Evolutionary conservation across 2,329 filamentous ascomycete species (phyloP).

Genomic region (Arachnopeziza araneosa): DNA sequence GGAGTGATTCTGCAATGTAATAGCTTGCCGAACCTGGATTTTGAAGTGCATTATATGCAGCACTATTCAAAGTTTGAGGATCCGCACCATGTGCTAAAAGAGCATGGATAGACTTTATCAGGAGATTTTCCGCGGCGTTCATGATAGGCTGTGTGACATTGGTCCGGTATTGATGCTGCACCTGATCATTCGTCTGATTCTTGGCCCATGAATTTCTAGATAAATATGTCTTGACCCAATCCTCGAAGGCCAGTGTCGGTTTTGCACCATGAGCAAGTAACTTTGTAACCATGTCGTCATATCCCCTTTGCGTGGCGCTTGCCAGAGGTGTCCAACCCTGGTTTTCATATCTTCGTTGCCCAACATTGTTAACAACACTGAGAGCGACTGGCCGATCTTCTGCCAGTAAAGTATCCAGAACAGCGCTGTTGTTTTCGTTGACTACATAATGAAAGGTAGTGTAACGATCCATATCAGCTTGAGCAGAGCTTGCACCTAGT

Average conservation of each 20-base stretch:
- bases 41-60: conserved; percentile 23
- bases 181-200: conserved; percentile 40
- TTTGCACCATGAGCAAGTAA: conserved; percentile 60
- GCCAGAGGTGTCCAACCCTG: conserved; percentile 47
- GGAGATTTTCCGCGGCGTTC: conserved; percentile 46
- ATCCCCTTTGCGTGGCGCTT: conserved; percentile 49
- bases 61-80: conserved; percentile 51
- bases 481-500: conserved; percentile 66
- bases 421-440: conserved; percentile 40
- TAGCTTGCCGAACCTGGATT: not conserved
- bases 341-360: conserved; percentile 31
- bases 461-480: conserved; percentile 59
- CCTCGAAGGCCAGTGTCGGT: conserved; percentile 54
- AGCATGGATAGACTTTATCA: conserved; percentile 40
- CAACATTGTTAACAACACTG: conserved; percentile 61
- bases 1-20: conserved; percentile 35
- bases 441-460: conserved; percentile 65
- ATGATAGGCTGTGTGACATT: conserved; percentile 61
- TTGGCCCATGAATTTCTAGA: conserved; percentile 17
- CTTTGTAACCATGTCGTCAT: conserved; percentile 49
- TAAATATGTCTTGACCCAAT: conserved; percentile 49
- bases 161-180: conserved; percentile 42
- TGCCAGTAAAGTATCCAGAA: conserved; percentile 46
- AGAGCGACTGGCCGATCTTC: conserved; percentile 56
- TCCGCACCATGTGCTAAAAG: conserved; percentile 62